These are phyloP conservation scores for Primulina eburnea DNA, from an alignment of 257 asterid genomes.

Conservation along the genomic window DNA sequence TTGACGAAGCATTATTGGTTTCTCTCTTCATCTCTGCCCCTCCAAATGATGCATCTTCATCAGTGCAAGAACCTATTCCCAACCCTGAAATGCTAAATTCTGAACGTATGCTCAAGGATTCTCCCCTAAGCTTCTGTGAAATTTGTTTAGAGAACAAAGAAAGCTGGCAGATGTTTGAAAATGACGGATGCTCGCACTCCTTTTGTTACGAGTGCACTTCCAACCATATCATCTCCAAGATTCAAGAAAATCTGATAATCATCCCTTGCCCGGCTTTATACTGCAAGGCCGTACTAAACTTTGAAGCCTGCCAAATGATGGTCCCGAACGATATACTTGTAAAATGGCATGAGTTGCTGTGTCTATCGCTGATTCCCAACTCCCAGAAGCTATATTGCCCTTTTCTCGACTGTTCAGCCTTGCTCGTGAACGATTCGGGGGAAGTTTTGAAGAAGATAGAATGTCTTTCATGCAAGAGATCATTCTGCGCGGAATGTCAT, in stretches of 20 bases:
- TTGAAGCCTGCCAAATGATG: conserved; percentile 39
- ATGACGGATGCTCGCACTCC: conserved; percentile 47
- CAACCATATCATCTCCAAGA: conserved; percentile 45
- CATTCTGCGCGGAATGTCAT: conserved; percentile 54
- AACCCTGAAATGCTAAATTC: conserved; percentile 12
- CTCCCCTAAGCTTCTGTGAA: conserved; percentile 37
- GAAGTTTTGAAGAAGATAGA: conserved; percentile 9
- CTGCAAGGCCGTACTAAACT: conserved; percentile 41
- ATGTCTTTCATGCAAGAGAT: conserved; percentile 55
- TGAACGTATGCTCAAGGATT: conserved; percentile 14
- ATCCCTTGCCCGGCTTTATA: conserved; percentile 48
- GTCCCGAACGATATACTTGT: conserved; percentile 42
- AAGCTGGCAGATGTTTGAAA: conserved; percentile 59
- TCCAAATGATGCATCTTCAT: conserved; percentile 34
- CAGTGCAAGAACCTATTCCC: conserved; percentile 21
- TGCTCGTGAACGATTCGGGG: conserved; percentile 53
- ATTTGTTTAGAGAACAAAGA: conserved; percentile 61
- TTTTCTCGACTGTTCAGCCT: conserved; percentile 53
- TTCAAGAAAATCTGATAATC: conserved; percentile 32
- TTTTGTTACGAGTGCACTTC: conserved; percentile 62
- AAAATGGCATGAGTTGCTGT: conserved; percentile 54
- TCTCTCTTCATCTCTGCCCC: conserved; percentile 30
- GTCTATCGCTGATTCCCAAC: conserved; percentile 54
- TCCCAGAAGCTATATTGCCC: conserved; percentile 65
- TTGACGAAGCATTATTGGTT: conserved; percentile 44